Evolutionary conservation across 2,329 filamentous ascomycete genomes (phyloP).

Genomic region (Diaporthe sp.): DNA sequence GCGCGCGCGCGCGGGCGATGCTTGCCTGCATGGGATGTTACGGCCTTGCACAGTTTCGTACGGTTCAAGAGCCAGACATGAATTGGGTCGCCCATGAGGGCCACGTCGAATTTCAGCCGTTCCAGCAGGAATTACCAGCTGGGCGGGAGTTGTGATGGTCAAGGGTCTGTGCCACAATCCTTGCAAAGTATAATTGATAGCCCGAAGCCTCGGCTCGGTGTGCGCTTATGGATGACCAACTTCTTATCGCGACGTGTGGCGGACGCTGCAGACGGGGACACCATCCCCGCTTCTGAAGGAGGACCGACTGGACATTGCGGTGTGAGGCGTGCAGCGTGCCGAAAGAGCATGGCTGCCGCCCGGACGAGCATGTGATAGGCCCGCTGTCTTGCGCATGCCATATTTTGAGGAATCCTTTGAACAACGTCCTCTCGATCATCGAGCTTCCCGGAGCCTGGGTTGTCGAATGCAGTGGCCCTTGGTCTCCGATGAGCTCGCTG

Average conservation of each 20-base stretch:
- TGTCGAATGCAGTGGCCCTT: conserved; percentile 8
- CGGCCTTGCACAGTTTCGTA: background rate
- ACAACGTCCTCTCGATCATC: background rate
- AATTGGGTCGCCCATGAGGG: background rate
- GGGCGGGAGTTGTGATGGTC: conserved; percentile 24
- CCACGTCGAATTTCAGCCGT: conserved; percentile 13
- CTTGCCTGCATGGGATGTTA: conserved; percentile 27
- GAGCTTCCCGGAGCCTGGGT: conserved; percentile 16
- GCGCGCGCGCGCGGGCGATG: background rate
- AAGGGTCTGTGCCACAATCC: conserved; percentile 32
- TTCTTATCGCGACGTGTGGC: conserved; percentile 24
- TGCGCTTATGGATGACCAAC: conserved; percentile 30
- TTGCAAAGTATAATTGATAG: conserved; percentile 32
- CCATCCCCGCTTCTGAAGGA: conserved; percentile 27
- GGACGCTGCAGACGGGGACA: conserved; percentile 12
- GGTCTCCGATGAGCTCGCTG: conserved; percentile 16
- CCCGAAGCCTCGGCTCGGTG: conserved; percentile 17
- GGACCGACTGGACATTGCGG: conserved; percentile 28
- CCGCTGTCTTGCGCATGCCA: conserved; percentile 19
- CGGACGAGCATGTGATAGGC: conserved; percentile 18
- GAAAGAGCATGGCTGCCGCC: conserved; percentile 4
- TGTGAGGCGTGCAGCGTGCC: conserved; percentile 30
- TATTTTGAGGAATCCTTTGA: background rate
- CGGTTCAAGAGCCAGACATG: background rate
- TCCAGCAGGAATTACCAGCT: conserved; percentile 32